Conservation (phyloP, 768 basidiomycete genomes). For the Exidia glandulosa region DNA sequence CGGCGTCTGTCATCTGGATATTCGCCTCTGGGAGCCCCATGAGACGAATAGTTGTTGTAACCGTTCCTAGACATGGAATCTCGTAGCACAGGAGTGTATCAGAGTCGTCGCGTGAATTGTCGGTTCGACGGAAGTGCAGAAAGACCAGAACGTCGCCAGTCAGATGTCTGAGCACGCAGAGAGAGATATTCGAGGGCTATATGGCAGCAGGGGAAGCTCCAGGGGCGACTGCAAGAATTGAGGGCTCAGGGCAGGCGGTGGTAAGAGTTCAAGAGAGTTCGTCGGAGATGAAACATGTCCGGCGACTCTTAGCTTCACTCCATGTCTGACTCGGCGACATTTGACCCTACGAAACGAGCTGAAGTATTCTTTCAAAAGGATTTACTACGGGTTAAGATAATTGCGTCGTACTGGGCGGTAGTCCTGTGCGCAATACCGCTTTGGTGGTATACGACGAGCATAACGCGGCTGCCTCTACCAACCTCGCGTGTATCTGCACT, state of each 20-base stretch:
- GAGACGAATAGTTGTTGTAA: not conserved
- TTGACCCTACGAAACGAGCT: not conserved
- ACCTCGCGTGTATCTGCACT: slow-evolving; percentile 43
- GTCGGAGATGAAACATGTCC: not conserved
- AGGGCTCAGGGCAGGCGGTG: not conserved
- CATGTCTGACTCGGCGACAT: not conserved
- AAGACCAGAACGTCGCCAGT: too few relatives aligned
- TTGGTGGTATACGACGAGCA: slow-evolving; percentile 92
- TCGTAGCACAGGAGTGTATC: too few relatives aligned
- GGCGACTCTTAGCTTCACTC: too few relatives aligned
- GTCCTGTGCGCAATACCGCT: slow-evolving; percentile 72
- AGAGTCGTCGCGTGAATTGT: too few relatives aligned
- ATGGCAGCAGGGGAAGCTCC: too few relatives aligned
- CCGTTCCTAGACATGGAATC: not conserved
- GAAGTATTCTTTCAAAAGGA: slow-evolving; percentile 4
- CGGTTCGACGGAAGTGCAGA: too few relatives aligned
- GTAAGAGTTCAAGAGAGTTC: not conserved
- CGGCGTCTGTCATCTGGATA: not conserved
- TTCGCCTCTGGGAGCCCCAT: not conserved
- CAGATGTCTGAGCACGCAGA: not conserved
- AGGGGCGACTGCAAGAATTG: too few relatives aligned
- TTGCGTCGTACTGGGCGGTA: slow-evolving; percentile 68
- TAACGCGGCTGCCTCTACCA: slow-evolving; percentile 71
- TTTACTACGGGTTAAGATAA: slow-evolving; percentile 42
- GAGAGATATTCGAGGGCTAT: too few relatives aligned